phyloP scores from a whole-genome alignment of 495 filamentous ascomycete species.

The Hypoxylon trugodes region DNA sequence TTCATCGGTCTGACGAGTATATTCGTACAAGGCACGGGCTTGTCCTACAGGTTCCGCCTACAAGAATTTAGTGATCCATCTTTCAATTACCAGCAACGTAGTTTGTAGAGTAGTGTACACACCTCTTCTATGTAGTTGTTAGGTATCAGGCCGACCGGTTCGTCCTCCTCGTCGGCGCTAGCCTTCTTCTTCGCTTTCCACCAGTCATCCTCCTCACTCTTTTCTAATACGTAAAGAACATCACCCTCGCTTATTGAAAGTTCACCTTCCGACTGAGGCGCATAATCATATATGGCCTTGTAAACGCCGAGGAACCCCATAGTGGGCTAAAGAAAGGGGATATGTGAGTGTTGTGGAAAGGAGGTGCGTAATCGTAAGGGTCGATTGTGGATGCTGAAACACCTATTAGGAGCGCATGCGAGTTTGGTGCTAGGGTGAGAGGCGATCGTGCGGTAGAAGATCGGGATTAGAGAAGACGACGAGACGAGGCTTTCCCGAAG shows the following conservation, averaged over 20 bases:
- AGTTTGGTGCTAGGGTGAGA: constrained; percentile 8
- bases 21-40: constrained; percentile 93
- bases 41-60: constrained; percentile 76
- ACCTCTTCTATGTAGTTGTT: constrained; percentile 98
- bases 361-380: not conserved
- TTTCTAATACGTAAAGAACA: constrained; percentile 89
- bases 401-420: constrained; percentile 18
- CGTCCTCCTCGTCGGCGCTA: constrained; percentile 87
- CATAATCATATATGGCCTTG: constrained; percentile 92
- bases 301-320: constrained; percentile 89
- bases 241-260: constrained; percentile 89
- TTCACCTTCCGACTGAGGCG: constrained; percentile 87
- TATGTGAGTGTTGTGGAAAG: not conserved
- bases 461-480: constrained; percentile 2
- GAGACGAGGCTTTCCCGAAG: constrained; percentile 3
- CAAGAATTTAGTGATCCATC: constrained; percentile 26
- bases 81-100: not conserved
- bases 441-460: constrained; percentile 16
- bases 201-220: constrained; percentile 91
- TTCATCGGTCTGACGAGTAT: constrained; percentile 95
- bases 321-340: constrained; percentile 26
- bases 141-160: constrained; percentile 91
- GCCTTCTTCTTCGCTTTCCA: constrained; percentile 99
- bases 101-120: constrained; percentile 47
- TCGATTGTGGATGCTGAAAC: not conserved